A percentile compares a stretch with the other conserved stretches of the same genome.
These are phyloP conservation scores for Thecamonas trahens DNA, from an alignment of 78 protist genomes.

Conservation along the genomic window DNA sequence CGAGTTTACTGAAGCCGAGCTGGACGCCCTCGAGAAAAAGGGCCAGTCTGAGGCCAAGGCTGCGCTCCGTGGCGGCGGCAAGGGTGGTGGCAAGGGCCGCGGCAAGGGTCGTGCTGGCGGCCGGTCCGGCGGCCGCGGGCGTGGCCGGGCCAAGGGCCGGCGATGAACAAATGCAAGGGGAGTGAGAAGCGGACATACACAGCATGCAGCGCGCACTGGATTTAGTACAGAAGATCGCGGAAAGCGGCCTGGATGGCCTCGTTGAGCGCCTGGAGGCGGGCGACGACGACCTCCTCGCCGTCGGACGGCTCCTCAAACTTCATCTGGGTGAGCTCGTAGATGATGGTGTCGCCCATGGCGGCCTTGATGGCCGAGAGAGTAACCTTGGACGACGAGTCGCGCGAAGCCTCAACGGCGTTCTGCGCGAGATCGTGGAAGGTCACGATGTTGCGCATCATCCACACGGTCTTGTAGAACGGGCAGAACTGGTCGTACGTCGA, in stretches of 20 bases:
- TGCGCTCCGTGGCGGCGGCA: too few relatives aligned
- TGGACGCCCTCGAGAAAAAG: too few relatives aligned
- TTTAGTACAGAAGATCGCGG: too few relatives aligned
- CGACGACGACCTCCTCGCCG: slow-evolving; percentile 17
- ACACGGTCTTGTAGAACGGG: slow-evolving; percentile 98
- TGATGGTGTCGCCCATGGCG: background rate
- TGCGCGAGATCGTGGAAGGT: slow-evolving; percentile 70
- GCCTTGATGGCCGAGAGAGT: slow-evolving; percentile 15
- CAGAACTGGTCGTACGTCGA: slow-evolving; percentile 89
- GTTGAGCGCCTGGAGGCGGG: background rate
- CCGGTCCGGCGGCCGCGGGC: too few relatives aligned
- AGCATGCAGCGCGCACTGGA: too few relatives aligned
- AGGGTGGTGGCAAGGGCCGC: too few relatives aligned
- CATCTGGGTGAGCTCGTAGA: slow-evolving; percentile 24
- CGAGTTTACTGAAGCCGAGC: too few relatives aligned
- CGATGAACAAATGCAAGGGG: too few relatives aligned
- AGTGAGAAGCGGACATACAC: too few relatives aligned
- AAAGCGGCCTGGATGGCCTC: slow-evolving; percentile 6
- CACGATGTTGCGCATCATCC: slow-evolving; percentile 91
- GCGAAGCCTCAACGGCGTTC: slow-evolving; percentile 10
- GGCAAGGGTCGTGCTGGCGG: too few relatives aligned
- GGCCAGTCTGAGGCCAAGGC: too few relatives aligned
- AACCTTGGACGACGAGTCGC: slow-evolving; percentile 10
- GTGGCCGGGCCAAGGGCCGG: too few relatives aligned
- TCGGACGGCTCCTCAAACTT: slow-evolving; percentile 41